These are phyloP conservation scores for Mycena epipterygia DNA, from an alignment of 768 basidiomycete genomes.

Conservation along the genomic window DNA sequence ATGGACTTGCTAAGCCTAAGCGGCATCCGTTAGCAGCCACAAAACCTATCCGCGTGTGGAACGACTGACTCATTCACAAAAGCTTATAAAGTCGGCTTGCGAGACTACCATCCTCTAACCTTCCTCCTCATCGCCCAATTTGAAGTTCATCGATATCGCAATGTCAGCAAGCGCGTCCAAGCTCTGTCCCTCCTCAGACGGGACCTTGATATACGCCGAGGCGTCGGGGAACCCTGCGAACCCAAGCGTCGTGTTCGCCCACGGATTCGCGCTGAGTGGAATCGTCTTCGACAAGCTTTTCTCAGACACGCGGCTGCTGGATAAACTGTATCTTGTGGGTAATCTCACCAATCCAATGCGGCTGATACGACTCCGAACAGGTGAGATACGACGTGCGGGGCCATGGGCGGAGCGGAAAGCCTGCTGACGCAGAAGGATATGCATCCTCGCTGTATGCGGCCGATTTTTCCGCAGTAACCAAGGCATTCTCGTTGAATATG, in stretches of 20 bases:
- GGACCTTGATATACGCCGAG: constrained; percentile 49
- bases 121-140: no score
- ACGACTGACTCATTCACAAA: no score
- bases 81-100: no score
- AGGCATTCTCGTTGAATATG: constrained; percentile 23
- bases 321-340: constrained; percentile 32
- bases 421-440: constrained; percentile 15
- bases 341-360: no score
- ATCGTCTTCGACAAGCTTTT: constrained; percentile 49
- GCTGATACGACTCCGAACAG: constrained; percentile 12
- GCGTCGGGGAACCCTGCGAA: constrained; percentile 47
- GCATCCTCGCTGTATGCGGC: constrained; percentile 30
- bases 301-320: constrained; percentile 34
- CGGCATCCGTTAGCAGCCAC: no score
- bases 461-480: constrained; percentile 31
- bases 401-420: constrained; percentile 35
- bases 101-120: no score
- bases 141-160: no score
- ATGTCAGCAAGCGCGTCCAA: constrained; percentile 12
- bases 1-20: no score
- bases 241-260: constrained; percentile 50
- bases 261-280: constrained; percentile 47
- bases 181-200: constrained; percentile 46
- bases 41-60: no score
- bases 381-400: constrained; percentile 36